Evolutionary conservation across 805 yeast genomes (phyloP), one percentile per base, ranked within the genome.

Genomic region (Yarrowia hollandica): DNA sequence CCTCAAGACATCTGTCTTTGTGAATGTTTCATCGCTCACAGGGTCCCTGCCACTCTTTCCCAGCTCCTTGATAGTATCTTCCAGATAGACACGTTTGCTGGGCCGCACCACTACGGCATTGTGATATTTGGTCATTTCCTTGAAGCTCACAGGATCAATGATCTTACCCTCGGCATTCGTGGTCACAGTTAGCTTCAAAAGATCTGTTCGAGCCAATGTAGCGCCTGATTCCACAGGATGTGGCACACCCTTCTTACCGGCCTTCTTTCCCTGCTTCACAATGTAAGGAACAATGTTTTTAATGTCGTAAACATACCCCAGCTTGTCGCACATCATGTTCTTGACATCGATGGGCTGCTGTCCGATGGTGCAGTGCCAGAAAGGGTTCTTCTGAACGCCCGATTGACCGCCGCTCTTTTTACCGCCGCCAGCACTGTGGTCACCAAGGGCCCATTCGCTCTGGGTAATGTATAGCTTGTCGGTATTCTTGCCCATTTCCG

Each of bases 401-500:
- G 50, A 19, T 6, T 21, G 54, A 19, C 57, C 35, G 16, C 41
- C 42, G 15, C 60, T 39, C 37, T 60, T 22, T 19, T 61, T 61
- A 10, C 71, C 72, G 10, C 70, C 66, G 7, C 71, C 63, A 1
- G 69, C 69, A 15, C 67, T 48, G 57, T 68, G 67, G 21, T 63
- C 70, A 4, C 67, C 68, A 0, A 63, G 63, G 14, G 65, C 64
- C 72, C 72, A 69, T 64, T 71, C 74, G 4, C 72, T 68, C 25
- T 69, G 73, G 10, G 74, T 72, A 15, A 71, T 67, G 60, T 64
- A 71, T 18, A 72, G 61, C 60, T 71, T 71, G 58, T 71, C 74
- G 2, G 74, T 71, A 58, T 70, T 71, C 52, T 71, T 72, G 19
- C 74, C 74, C 74, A 71, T 71, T 18, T 16, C 21, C 9, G 11